phyloP scores from a whole-genome alignment of 106 monocot genomes.

The Triglochin maritima region DNA sequence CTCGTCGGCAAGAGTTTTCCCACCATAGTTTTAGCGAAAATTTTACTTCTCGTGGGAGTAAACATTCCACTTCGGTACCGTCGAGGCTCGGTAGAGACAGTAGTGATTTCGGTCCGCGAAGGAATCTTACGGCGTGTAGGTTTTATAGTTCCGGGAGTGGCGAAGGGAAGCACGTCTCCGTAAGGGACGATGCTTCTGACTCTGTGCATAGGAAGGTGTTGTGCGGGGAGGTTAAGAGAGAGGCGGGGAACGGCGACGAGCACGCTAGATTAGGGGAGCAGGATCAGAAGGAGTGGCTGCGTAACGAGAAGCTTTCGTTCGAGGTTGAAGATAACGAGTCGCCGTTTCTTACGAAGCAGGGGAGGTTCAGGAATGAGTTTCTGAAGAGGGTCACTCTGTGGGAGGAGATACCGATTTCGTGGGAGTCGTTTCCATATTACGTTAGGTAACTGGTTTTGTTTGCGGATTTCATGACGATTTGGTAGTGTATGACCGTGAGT shows the following conservation, averaged over 20 bases:
- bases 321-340: conserved; percentile 54
- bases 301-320: conserved; percentile 37
- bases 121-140: conserved; percentile 2
- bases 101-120: no score
- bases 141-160: conserved; percentile 69
- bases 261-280: conserved; percentile 75
- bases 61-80: no score
- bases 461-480: background rate
- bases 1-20: no score
- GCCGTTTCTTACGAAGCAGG: conserved; percentile 64
- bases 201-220: conserved; percentile 15
- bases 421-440: conserved; percentile 74
- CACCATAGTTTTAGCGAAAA: no score
- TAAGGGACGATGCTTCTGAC: conserved; percentile 23
- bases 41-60: no score
- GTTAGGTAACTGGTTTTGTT: conserved; percentile 38
- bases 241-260: conserved; percentile 19
- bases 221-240: conserved; percentile 10
- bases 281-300: conserved; percentile 91
- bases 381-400: conserved; percentile 69
- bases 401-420: conserved; percentile 83
- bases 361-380: conserved; percentile 84
- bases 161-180: conserved; percentile 42
- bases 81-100: no score
- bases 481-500: background rate